Evolutionary conservation across 2,329 filamentous ascomycete genomes (phyloP).

Genomic region (Colletotrichum trifolii): DNA sequence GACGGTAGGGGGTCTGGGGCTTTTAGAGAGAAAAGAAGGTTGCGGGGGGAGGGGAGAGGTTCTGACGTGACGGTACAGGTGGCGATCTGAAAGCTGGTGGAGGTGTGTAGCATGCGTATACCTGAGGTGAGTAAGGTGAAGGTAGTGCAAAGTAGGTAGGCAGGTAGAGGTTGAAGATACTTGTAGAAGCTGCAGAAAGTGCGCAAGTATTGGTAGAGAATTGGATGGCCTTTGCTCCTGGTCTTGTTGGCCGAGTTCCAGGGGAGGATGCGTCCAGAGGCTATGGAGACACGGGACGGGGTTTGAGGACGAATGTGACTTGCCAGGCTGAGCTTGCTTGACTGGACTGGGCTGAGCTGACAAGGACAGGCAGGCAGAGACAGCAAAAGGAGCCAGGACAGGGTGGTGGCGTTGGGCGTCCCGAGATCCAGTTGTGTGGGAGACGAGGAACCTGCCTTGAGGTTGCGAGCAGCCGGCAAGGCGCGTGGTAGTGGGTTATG

Average conservation of each 20-base stretch:
- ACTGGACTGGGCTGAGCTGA: constrained; percentile 27
- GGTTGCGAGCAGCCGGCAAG: too few relatives aligned
- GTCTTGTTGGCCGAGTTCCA: constrained; percentile 6
- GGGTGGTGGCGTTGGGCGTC: constrained; percentile 30
- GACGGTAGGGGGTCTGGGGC: constrained; percentile 29
- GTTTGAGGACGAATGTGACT: constrained; percentile 19
- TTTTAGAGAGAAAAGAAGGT: constrained; percentile 36
- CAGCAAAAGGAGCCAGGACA: constrained; percentile 4
- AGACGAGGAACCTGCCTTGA: neutral
- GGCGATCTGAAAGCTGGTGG: constrained; percentile 28
- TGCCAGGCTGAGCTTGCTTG: neutral
- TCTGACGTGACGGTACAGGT: constrained; percentile 36
- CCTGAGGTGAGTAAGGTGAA: neutral
- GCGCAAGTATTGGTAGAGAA: neutral
- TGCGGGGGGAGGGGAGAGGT: constrained; percentile 29
- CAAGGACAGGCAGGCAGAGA: constrained; percentile 10
- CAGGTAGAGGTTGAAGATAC: neutral
- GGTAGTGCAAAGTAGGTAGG: neutral
- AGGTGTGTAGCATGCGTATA: too few relatives aligned
- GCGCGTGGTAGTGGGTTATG: too few relatives aligned
- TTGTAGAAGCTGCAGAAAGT: neutral
- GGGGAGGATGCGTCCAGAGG: neutral
- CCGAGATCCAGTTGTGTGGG: constrained; percentile 21
- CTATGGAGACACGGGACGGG: constrained; percentile 11
- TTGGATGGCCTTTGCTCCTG: constrained; percentile 4